These are phyloP conservation scores for Triadica sebifera DNA, from an alignment of 345 rosid species.

Conservation along the genomic window DNA sequence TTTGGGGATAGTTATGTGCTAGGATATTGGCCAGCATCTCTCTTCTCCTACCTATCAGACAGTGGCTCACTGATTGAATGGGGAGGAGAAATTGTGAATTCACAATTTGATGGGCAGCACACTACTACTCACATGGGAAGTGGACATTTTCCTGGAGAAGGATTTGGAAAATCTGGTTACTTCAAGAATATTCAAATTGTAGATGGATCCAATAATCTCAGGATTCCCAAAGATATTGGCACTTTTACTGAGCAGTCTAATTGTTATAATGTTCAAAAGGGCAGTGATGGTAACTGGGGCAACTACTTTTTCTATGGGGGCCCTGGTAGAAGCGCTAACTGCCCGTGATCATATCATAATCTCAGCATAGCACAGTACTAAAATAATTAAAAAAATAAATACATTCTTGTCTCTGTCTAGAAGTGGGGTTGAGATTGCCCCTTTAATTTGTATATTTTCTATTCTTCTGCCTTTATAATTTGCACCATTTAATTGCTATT, in stretches of 20 bases:
- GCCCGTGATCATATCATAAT: slow-evolving; percentile 15
- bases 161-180: slow-evolving; percentile 37
- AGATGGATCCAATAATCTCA: slow-evolving; percentile 29
- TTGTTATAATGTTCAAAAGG: slow-evolving; percentile 27
- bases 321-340: slow-evolving; percentile 29
- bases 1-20: slow-evolving; percentile 18
- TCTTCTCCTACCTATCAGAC: slow-evolving; percentile 29
- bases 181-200: slow-evolving; percentile 28
- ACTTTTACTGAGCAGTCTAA: slow-evolving; percentile 27
- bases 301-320: slow-evolving; percentile 32
- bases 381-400: too few species aligned
- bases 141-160: slow-evolving; percentile 37
- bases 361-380: too few species aligned
- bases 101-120: slow-evolving; percentile 10
- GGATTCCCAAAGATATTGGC: slow-evolving; percentile 20
- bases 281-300: slow-evolving; percentile 24
- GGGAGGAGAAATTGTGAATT: slow-evolving; percentile 48
- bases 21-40: slow-evolving; percentile 44
- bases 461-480: not conserved
- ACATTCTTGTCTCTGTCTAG: not conserved
- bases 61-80: slow-evolving; percentile 26
- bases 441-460: not conserved
- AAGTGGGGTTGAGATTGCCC: not conserved
- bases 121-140: slow-evolving; percentile 48
- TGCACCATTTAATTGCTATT: too few species aligned